Base-by-base conservation (phyloP, 805 yeast genomes). In the Saturnispora besseyi region DNA sequence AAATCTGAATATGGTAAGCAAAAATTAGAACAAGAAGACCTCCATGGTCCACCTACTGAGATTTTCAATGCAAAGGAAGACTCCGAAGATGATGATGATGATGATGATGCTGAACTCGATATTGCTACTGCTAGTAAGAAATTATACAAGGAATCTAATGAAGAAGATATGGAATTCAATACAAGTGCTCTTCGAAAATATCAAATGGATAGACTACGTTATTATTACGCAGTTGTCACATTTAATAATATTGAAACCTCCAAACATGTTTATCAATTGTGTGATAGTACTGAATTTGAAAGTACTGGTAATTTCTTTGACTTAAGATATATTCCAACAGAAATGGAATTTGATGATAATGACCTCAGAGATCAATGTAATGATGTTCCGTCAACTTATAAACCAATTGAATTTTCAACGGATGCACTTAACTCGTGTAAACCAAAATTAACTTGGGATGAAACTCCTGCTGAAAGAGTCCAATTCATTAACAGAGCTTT, bases 391-490 rank as follows among this genome's bases (percentile, higher is more conserved):
- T 68, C 80, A 2, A 78, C 77, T 45, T 93, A 93, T 66, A 82
- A 79, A 57, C 99, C 99, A 18, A 73, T 73, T 48, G 64, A 69
- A 22, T 93, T 93, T 65, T 86, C 87, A 30, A 93, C 99, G 3
- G 97, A 87, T 68, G 99, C 99, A 0, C 73, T 93, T 52, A 96
- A 93, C 64, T 96, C 89, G 62, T 90, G 98, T 13, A 93, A 90
- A 61, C 99, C 93, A 45, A 90, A 87, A 65, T 74, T 93, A 57
- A 90, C 98, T 0, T 93, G 99, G 99, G 99, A 93, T 66, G 98
- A 91, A 69, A 95, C 98, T 0, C 98, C 99, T 6, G 83, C 81
- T 51, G 97, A 89, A 60, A 78, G 99, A 61, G 65, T 79, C 15
- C 79, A 84, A 51, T 65, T 90, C 48, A 77, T 96, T 1, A 76